Evolutionary conservation across 2,329 filamentous ascomycete species (phyloP).

Genomic region (Metarhizium brunneum): DNA sequence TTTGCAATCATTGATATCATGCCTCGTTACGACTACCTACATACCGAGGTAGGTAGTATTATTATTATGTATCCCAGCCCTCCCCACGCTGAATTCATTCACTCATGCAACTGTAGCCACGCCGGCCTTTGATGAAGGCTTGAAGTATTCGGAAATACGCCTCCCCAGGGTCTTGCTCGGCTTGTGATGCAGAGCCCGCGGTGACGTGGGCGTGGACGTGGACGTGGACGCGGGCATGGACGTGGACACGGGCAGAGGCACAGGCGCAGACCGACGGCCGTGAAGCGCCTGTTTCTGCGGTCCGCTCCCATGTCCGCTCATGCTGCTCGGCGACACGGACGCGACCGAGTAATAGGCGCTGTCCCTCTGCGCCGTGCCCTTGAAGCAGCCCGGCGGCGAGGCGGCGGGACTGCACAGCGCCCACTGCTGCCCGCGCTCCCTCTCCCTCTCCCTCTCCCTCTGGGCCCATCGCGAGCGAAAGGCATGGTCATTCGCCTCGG

Average conservation of each 20-base stretch:
- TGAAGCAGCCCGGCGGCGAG: not conserved
- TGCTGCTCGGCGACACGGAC: conserved; percentile 5
- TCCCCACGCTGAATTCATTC: not conserved
- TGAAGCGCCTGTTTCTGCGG: not conserved
- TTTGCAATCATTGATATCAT: not conserved
- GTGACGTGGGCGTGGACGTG: not conserved
- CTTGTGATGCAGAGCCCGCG: not conserved
- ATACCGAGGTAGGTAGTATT: not conserved
- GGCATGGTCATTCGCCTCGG: conserved; percentile 6
- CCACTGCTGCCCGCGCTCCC: not conserved
- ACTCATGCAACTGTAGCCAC: not conserved
- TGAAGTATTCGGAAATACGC: conserved; percentile 11
- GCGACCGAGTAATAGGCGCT: conserved; percentile 8
- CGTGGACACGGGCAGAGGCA: not conserved
- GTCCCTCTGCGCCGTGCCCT: conserved; percentile 3
- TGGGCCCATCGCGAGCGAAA: conserved; percentile 2
- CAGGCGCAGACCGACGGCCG: not conserved
- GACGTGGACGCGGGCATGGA: not conserved
- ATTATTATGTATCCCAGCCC: not conserved
- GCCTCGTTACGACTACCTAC: not conserved
- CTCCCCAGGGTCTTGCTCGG: conserved; percentile 7
- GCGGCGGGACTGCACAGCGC: not conserved
- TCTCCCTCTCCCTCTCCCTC: not conserved
- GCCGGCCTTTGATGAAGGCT: conserved; percentile 5
- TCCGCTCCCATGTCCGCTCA: not conserved